Evolutionary conservation across 805 yeast species (phyloP), one percentile per base, ranked within the genome.

Genomic region (Sporopachydermia quercuum): DNA sequence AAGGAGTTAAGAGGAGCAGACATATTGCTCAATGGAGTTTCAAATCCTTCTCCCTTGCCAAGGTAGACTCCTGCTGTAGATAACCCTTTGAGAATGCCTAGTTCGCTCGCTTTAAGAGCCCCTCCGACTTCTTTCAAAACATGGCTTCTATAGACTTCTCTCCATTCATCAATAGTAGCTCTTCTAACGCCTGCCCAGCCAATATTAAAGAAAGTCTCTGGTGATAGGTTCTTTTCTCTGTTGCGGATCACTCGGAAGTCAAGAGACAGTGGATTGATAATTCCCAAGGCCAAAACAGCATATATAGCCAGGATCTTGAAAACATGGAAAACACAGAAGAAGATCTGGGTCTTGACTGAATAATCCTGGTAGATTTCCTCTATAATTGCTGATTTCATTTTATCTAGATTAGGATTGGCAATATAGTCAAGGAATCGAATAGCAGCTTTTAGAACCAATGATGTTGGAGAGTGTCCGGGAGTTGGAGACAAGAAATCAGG

Each of bases 151-250:
- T 74, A 79, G 50, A 61, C 66, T 45, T 76, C 79, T 51, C 71
- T 72, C 68, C 78, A 89, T 46, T 75, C 85, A 34, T 74, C 79
- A 18, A 74, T 61, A 15, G 78, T 68, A 11, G 79, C 79, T 48
- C 77, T 76, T 57, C 77, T 79, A 16, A 91, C 70, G 40, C 96
- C 94, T n/a, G 96, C 85, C 97, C 97, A 91, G 38, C 97, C 97
- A 48, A 87, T 62, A 3, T 60, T 58, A 23, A 75, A 48, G 49
- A 87, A 68, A 43, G 70, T 64, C 16, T 56, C 49, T 5, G 46
- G 47, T 3, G 54, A 46, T 52, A 65, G 48, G 8, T 23, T 23
- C 53, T 49, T 30, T 14, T 78, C 84, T 44, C 65, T 65, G 38
- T 71, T 62, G 54, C 61, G 89, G 89, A 43, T 81, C 15, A 8